Base-by-base conservation (phyloP, 2,329 filamentous ascomycete species). In the Microcyclosporella mali region DNA sequence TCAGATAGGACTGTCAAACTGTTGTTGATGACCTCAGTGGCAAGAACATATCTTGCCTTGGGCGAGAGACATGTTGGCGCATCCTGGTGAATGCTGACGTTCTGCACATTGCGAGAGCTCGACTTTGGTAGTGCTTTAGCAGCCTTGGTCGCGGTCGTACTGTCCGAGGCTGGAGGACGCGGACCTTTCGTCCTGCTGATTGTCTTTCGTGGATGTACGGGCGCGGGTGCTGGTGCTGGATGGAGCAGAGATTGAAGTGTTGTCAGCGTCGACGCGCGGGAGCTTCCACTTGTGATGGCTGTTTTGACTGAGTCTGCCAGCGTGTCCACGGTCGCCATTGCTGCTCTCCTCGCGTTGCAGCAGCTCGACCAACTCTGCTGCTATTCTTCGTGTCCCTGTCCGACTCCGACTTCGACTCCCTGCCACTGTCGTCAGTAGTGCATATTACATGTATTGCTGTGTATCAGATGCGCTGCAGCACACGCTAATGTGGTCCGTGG, bases 11-110 rank as follows among this genome's bases (percentile, higher is more conserved):
- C 72, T 56, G 85, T 88, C 30, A 89, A 70, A 1, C 81, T 74
- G 6, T 71, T 70, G 60, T 89, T 90, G 56, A 88, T 78, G 28
- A 87, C 71, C 48, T 88, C 78, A 0, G 84, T 87, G 10, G 85
- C 84, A 28, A 89, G 66, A 33, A 77, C 70, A 38, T 79, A 80
- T 61, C 75, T 79, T 45, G 87, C 82, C 53, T 75, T 78, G 4
- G 70, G 59, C 3, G 73, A 67, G 21, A 83, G 62, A n/a, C 44
- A 35, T 10, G 40, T 41, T 2, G 53, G n/a, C 3, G 51, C 43
- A 35, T 67, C 65, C 38, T 68, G 66, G 27, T 63, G 61, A 33
- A 61, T 62, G 27, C 70, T 52, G 48, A 63, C 51, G 55, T 57
- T 50, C 46, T 58, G 45, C 8, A 32, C 39, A 19, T 34, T 46